Conservation (phyloP, 1,284 basidiomycete genomes). For the Thecaphora frezii region DNA sequence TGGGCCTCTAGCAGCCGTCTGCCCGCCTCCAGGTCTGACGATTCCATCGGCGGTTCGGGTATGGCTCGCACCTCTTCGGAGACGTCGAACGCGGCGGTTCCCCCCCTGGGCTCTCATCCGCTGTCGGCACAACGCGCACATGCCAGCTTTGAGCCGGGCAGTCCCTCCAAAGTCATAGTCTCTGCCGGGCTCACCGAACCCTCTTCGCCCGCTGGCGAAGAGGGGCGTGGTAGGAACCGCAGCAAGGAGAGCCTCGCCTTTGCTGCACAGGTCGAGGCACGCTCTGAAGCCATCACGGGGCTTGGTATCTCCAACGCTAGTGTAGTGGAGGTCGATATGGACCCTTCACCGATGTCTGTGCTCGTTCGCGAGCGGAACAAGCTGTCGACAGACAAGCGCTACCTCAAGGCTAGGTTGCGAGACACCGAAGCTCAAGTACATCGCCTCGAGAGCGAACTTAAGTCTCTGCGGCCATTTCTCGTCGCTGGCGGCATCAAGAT, state of each 20-base stretch:
- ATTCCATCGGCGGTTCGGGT: background rate
- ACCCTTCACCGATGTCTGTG: slow-evolving; percentile 34
- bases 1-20: slow-evolving; percentile 18
- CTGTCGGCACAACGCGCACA: background rate
- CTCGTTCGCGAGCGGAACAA: slow-evolving; percentile 52
- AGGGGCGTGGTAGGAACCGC: slow-evolving; percentile 13
- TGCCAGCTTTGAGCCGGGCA: background rate
- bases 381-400: slow-evolving; percentile 54
- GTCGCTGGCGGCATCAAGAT: slow-evolving; percentile 38
- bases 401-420: slow-evolving; percentile 48
- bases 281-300: slow-evolving; percentile 15
- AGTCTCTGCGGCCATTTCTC: slow-evolving; percentile 47
- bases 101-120: background rate
- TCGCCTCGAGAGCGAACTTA: slow-evolving; percentile 54
- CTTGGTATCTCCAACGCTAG: slow-evolving; percentile 27
- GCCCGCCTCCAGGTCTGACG: slow-evolving; percentile 18
- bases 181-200: background rate
- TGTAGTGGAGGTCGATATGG: slow-evolving; percentile 17
- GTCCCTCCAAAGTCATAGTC: background rate
- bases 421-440: slow-evolving; percentile 54
- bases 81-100: background rate
- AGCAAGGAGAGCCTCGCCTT: background rate
- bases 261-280: background rate
- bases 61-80: background rate
- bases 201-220: slow-evolving; percentile 4